Percentiles rank a stretch among this genome's conserved stretches.
These are phyloP conservation scores for Fragaria nilgerrensis DNA, from an alignment of 306 rosid species.

Conservation along the genomic window DNA sequence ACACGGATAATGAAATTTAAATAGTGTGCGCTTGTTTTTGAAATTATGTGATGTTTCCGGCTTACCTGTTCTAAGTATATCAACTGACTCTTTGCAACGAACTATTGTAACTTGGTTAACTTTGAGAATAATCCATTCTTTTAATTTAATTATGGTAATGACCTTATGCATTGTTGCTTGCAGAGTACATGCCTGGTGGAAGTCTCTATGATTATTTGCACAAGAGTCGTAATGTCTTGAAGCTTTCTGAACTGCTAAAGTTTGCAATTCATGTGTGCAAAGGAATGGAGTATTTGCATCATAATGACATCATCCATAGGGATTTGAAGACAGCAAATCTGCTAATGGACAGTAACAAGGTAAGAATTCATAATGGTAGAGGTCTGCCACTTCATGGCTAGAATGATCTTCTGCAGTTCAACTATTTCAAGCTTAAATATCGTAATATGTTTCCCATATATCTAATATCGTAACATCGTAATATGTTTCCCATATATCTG, in stretches of 20 bases:
- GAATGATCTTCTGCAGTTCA: not conserved
- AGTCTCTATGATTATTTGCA: conserved; percentile 96
- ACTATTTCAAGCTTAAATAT: not conserved
- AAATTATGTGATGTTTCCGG: not conserved
- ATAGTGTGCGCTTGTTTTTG: not conserved
- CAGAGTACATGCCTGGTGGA: conserved; percentile 99
- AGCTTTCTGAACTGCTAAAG: conserved; percentile 68
- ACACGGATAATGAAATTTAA: not conserved
- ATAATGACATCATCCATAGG: conserved; percentile 79
- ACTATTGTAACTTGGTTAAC: not conserved
- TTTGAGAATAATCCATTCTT: not conserved
- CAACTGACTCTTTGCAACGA: not conserved
- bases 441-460: not conserved
- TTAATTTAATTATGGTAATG: not conserved
- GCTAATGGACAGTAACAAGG: conserved; percentile 80
- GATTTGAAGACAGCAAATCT: conserved; percentile 98
- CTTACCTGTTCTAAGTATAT: not conserved
- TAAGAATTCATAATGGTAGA: conserved; percentile 39
- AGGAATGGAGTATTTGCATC: conserved; percentile 97
- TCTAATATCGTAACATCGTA: not conserved
- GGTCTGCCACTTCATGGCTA: not conserved
- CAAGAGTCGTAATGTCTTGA: conserved; percentile 74
- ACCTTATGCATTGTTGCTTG: conserved; percentile 20
- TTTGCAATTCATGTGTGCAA: conserved; percentile 89
- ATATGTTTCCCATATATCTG: not conserved